Percentiles rank a stretch among this genome's conserved stretches.
These are phyloP conservation scores for Parmales sp. DNA, from an alignment of 108 stramenopile genomes.

Conservation along the genomic window DNA sequence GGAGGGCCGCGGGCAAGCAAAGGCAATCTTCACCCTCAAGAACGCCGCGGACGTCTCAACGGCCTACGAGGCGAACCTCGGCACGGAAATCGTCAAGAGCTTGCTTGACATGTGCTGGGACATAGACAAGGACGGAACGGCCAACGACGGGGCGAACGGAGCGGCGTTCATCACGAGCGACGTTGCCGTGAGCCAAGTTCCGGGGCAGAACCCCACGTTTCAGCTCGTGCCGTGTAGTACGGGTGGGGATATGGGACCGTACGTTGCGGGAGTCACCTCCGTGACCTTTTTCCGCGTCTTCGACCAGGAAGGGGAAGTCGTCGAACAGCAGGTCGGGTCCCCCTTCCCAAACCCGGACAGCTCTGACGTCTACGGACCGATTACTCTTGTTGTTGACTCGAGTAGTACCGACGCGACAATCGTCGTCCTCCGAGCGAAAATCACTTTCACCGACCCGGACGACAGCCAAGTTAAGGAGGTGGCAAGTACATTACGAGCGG, in stretches of 20 bases:
- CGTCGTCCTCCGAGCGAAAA: neutral
- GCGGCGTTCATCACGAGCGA: neutral
- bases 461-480: no score
- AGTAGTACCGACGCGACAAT: neutral
- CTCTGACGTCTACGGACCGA: neutral
- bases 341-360: neutral
- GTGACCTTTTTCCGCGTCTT: neutral
- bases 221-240: neutral
- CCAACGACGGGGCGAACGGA: neutral
- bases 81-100: neutral
- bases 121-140: neutral
- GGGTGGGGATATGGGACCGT: neutral
- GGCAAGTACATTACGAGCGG: no score
- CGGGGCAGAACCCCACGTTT: neutral
- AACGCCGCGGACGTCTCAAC: no score
- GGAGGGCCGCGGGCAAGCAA: neutral
- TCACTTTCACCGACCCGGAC: no score
- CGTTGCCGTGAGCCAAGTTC: neutral
- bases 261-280: neutral
- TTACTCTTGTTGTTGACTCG: neutral
- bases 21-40: neutral
- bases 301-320: neutral
- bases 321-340: neutral
- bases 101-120: slow-evolving; percentile 6
- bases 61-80: neutral